These are phyloP conservation scores for Wickerhamiella allomyrinae DNA, from an alignment of 805 yeast species.

Conservation along the genomic window DNA sequence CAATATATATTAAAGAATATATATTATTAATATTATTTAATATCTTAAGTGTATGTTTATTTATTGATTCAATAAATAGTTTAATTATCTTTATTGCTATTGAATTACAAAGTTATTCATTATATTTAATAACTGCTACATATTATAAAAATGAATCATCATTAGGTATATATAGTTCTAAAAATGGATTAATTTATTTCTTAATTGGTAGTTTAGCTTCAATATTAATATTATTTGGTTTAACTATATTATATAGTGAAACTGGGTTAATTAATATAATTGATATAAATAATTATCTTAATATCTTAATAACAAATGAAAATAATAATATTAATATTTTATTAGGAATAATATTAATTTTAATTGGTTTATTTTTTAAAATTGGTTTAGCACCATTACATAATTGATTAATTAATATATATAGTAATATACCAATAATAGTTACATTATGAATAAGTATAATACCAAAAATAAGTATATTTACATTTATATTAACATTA, in stretches of 20 bases:
- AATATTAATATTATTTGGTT: neutral
- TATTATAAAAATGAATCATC: neutral
- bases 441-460: conserved; percentile 12
- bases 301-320: conserved; percentile 5
- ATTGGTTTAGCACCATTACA: conserved; percentile 7
- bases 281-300: neutral
- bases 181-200: neutral
- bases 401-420: conserved; percentile 7
- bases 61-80: neutral
- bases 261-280: neutral
- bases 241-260: neutral
- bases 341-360: conserved; percentile 6
- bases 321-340: conserved; percentile 5
- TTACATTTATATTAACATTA: conserved; percentile 9
- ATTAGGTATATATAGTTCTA: conserved; percentile 1
- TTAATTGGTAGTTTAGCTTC: neutral
- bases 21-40: conserved; percentile 1
- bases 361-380: conserved; percentile 7
- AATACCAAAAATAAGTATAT: conserved; percentile 13
- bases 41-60: conserved; percentile 1
- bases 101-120: conserved; percentile 1
- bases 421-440: neutral
- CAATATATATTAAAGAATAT: conserved; percentile 1
- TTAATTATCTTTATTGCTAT: neutral
- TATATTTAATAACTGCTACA: neutral